Evolutionary conservation across 2,329 filamentous ascomycete genomes (phyloP), one percentile per base, ranked within the genome.

Genomic region (Amphichorda felina): DNA sequence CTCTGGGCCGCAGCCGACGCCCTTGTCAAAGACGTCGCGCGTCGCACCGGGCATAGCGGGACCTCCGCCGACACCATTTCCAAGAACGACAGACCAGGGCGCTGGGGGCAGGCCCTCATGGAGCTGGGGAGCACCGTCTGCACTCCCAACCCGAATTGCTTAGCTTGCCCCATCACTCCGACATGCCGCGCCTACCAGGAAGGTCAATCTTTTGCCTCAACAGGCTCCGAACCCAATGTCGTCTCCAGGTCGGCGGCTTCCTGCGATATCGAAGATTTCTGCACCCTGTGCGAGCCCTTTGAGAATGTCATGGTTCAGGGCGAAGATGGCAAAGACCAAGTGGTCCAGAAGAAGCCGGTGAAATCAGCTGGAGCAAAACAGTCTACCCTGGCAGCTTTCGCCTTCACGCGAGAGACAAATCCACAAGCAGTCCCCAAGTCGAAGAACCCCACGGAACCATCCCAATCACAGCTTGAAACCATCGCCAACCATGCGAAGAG

Each of bases 101-200:
- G 66, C 40, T 79, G 74, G 75, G 75, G 75, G 1, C 75, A 79
- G 47, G 75, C 70, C 1, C 52, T 79, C 18, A 79, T 79, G 75
- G 75, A 79, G 46, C 58, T 79, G 4, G 75, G 75, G 3, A 77
- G 72, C 41, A 79, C 75, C 0, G 49, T 79, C 2, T 79, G 75
- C 44, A 65, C 64, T 6, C 74, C 75, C 1, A 70, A 69, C 43
- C 75, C 75, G 2, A 66, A 69, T 34, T 79, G 75, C 43, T 51
- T 50, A 3, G 45, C 46, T 2, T 75, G 71, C 37, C 71, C 71
- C 1, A 57, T 75, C 32, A 65, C 55, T 1, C 49, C 52, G 3
- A 71, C 65, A 0, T 75, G 71, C 41, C 64, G 66, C 5, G 68
- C 60, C 0, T 73, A 68, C 43, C 46, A 46, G 3, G 71, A 75